Percentiles rank a stretch among this genome's conserved stretches.
Evolutionary conservation across 805 yeast species (phyloP).

Genomic region (Limtongia smithiae): DNA sequence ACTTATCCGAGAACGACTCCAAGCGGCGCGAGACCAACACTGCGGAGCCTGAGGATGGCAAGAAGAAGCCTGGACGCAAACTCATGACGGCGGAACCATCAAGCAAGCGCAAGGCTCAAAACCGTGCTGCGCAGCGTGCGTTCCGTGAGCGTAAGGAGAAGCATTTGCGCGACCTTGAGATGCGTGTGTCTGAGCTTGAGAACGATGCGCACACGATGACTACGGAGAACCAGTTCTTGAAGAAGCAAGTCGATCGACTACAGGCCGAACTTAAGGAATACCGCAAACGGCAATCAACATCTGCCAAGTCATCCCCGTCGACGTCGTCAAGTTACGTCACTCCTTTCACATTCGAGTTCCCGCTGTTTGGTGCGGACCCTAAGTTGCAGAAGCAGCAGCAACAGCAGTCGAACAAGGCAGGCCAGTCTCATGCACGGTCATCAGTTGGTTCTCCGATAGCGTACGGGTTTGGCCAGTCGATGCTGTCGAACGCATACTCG

Average conservation of each 20-base stretch:
- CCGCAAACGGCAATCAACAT: conserved; percentile 40
- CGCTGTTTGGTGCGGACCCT: conserved; percentile 42
- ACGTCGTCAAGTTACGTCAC: conserved; percentile 13
- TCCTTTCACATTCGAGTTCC: conserved; percentile 52
- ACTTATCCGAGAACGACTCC: conserved; percentile 24
- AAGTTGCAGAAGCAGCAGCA: neutral
- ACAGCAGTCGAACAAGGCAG: neutral
- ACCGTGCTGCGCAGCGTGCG: conserved; percentile 97
- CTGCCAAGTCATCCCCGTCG: conserved; percentile 17
- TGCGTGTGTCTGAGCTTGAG: conserved; percentile 69
- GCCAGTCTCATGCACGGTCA: conserved; percentile 2
- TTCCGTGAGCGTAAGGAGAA: conserved; percentile 90
- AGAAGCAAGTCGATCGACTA: conserved; percentile 71
- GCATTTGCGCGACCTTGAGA: conserved; percentile 80
- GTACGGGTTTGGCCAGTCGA: neutral
- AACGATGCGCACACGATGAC: conserved; percentile 62
- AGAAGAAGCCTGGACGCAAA: conserved; percentile 71
- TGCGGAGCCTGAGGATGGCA: conserved; percentile 31
- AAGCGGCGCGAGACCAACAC: conserved; percentile 20
- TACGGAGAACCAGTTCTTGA: conserved; percentile 68
- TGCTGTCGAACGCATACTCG: conserved; percentile 6
- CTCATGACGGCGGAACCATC: conserved; percentile 75
- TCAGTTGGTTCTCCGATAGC: conserved; percentile 8
- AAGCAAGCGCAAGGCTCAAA: conserved; percentile 90
- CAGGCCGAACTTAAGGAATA: conserved; percentile 66